Evolutionary conservation across 768 basidiomycete genomes (phyloP), one percentile per base, ranked within the genome.

Genomic region (Xerocomus potaroensis): DNA sequence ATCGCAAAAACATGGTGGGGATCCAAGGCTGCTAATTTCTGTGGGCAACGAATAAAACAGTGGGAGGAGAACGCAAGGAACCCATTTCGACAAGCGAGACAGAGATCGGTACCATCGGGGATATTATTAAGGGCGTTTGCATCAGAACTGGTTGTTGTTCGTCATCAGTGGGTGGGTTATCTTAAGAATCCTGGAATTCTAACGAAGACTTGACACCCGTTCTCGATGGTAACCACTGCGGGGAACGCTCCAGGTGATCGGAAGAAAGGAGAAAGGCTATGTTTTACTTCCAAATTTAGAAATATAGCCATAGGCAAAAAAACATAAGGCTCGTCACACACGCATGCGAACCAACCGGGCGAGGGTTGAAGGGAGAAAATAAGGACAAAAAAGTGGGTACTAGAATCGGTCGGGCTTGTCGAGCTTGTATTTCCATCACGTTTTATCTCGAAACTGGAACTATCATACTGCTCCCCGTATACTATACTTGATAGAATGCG

Each of bases 21-120:
- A 57, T 11, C 67, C 71, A n/a, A 75, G 61, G 2, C 76, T 75
- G 4, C 77, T 73, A 3, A 70, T 57, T 22, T 58, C 59, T 18
- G 71, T 57, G 0, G 78, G 72, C 3, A 72, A 70, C 22, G 73
- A 63, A 40, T 68, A n/a, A 55, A 78, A 73, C 30, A 79, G 57
- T 2, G 80, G 77, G 0, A 67, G 21, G 10, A 81, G 64, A 14
- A 69, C 69, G 22, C n/a, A 55, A 31, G 40, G 69, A 47, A 7
- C 66, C 56, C 21, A 74, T 70, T 27, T 77, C 72, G 8, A 74
- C 53, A 15, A 80, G 67, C 3, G 65, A 77, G 49, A 73, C 77
- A 35, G 54, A 44, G 21, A 75, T 57, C 19, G 73, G 64, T 34
- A 77, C 56, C 40, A 72, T 46, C 44, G 80, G 55, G 18, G 33